Evolutionary conservation across 2,329 filamentous ascomycete species (phyloP), one percentile per base, ranked within the genome.

Genomic region (Cladophialophora psammophila): DNA sequence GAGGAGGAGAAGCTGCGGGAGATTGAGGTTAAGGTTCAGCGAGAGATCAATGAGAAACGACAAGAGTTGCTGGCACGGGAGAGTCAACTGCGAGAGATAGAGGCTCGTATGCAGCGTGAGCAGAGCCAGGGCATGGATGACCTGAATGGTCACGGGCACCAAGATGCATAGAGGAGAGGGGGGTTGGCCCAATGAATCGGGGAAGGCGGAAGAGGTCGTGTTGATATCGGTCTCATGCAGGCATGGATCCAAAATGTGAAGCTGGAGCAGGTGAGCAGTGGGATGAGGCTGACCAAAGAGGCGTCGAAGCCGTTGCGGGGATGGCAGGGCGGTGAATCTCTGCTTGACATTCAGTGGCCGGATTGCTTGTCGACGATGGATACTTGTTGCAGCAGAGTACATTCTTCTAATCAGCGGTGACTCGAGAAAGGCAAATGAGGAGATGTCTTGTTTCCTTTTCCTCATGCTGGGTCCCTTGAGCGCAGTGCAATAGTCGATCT

Each of bases 1-100:
- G 95, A 99, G 83, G 95, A 99, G 85, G 95, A 99, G 91, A 99
- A 99, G 87, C 90, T 99, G 72, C 92, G 95, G 81, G 95, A 99
- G 85, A 98, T 99, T 79, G 95, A 99, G 80, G 86, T 97, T 85
- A 99, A 99, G 90, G 95, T 99, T 71, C 95, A 99, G 85, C 92
- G 95, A 79, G 95, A 99, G 83, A 99, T 99, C 85, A 97, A 97
- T 84, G 95, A 98, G 88, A 99, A 99, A 89, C 90, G 95, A 84
- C 95, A 99, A 84, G 95, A 99, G 83, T 87, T 99, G 70, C 80
- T 99, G 82, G 95, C 95, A 72, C 93, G 95, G 81, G 95, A 99
- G 85, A 97, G 93, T 77, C 95, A 99, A 84, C 89, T 99, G 75
- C 94, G 95, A 82, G 95, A 99, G 86, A 97, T 99, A 78, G 94